These are phyloP conservation scores for Syncephalastrum sp. DNA, from an alignment of 371 early-diverging fungal species.

Conservation along the genomic window DNA sequence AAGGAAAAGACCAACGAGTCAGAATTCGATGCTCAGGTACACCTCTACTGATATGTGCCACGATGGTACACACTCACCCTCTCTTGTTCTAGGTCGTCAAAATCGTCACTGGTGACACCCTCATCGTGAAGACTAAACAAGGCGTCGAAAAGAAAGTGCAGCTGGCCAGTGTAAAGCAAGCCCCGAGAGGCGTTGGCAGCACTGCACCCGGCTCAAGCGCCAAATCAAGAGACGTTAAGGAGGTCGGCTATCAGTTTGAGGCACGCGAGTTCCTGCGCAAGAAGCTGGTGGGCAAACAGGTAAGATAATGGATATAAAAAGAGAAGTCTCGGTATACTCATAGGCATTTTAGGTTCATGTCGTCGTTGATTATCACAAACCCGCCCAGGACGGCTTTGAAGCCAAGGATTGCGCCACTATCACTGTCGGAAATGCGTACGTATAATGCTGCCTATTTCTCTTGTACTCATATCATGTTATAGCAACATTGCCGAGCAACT, in stretches of 20 bases:
- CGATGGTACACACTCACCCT: background rate
- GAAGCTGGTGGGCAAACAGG: constrained; percentile 82
- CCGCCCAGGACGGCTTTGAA: constrained; percentile 85
- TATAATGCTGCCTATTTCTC: background rate
- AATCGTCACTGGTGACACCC: constrained; percentile 81
- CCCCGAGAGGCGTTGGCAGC: constrained; percentile 57
- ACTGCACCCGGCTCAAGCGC: constrained; percentile 35
- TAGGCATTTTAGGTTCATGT: constrained; percentile 57
- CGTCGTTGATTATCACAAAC: constrained; percentile 85
- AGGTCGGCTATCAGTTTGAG: constrained; percentile 84
- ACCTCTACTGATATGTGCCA: background rate
- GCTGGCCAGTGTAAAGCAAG: constrained; percentile 79
- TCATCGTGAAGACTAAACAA: constrained; percentile 62
- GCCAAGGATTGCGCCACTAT: constrained; percentile 89
- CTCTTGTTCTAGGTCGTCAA: constrained; percentile 47
- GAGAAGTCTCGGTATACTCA: background rate
- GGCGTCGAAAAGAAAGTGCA: constrained; percentile 76
- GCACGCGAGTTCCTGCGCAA: constrained; percentile 88
- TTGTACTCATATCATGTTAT: background rate
- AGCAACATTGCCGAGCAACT: constrained; percentile 78
- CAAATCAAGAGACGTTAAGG: constrained; percentile 73
- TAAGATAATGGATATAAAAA: constrained; percentile 9
- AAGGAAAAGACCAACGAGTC: constrained; percentile 41
- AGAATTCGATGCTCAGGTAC: constrained; percentile 60
- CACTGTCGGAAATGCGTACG: constrained; percentile 48